Conservation (phyloP, 495 filamentous ascomycete species). For the Hypoxylon crocopeplum region DNA sequence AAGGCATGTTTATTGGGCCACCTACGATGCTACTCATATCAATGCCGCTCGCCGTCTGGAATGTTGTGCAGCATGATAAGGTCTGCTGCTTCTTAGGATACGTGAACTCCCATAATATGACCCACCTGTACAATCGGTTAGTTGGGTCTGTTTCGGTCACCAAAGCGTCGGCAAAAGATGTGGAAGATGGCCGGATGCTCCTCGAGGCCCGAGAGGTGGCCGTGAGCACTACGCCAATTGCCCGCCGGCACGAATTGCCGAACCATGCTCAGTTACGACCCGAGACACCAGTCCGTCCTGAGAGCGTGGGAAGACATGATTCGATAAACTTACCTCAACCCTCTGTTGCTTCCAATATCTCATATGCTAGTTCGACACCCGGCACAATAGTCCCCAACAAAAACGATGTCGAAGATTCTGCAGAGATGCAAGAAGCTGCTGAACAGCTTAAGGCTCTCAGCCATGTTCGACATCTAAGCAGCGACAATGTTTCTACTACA, state of each 20-base stretch:
- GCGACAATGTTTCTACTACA: slow-evolving; percentile 43
- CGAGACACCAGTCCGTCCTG: slow-evolving; percentile 43
- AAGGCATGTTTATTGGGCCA: slow-evolving; percentile 65
- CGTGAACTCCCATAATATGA: slow-evolving; percentile 65
- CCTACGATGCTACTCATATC: slow-evolving; percentile 64
- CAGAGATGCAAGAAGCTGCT: slow-evolving; percentile 65
- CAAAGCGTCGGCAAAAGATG: slow-evolving; percentile 50
- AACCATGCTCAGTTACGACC: slow-evolving; percentile 39
- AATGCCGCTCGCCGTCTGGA: slow-evolving; percentile 62
- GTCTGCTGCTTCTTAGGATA: slow-evolving; percentile 63
- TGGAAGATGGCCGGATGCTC: slow-evolving; percentile 57
- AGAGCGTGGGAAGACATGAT: slow-evolving; percentile 37
- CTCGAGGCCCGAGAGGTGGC: slow-evolving; percentile 51
- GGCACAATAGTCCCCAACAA: slow-evolving; percentile 41
- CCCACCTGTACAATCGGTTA: slow-evolving; percentile 60
- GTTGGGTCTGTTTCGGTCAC: slow-evolving; percentile 49
- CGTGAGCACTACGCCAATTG: slow-evolving; percentile 37
- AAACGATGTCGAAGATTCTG: slow-evolving; percentile 62
- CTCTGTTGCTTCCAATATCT: slow-evolving; percentile 18
- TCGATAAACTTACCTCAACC: slow-evolving; percentile 28
- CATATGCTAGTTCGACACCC: slow-evolving; percentile 33
- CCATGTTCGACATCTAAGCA: slow-evolving; percentile 58
- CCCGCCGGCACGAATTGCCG: slow-evolving; percentile 34
- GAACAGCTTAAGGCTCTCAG: slow-evolving; percentile 65
- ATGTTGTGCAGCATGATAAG: slow-evolving; percentile 62